Conservation (phyloP, 2,329 filamentous ascomycete genomes). For the Fusarium clavum region DNA sequence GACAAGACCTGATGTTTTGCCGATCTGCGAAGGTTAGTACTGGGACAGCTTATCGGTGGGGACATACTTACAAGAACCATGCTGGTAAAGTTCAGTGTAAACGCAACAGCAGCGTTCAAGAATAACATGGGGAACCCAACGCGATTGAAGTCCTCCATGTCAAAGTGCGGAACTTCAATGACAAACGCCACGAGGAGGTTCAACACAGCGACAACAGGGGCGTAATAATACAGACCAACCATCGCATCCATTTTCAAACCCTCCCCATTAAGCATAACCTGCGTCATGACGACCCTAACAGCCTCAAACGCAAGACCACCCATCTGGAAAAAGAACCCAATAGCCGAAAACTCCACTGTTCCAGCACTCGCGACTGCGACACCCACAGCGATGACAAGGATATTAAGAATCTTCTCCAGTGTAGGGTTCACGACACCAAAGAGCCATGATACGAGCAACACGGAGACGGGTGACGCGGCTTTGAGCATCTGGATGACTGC, state of each 20-base stretch:
- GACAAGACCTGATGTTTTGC: slow-evolving; percentile 16
- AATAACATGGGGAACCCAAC: not conserved
- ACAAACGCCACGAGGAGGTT: slow-evolving; percentile 3
- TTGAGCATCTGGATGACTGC: slow-evolving; percentile 27
- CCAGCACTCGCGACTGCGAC: slow-evolving; percentile 12
- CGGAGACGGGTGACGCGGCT: slow-evolving; percentile 6
- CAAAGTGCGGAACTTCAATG: slow-evolving; percentile 13
- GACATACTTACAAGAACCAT: slow-evolving; percentile 12
- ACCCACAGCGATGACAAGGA: slow-evolving; percentile 1
- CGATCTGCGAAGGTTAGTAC: slow-evolving; percentile 1
- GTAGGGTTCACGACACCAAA: slow-evolving; percentile 13
- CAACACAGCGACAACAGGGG: slow-evolving; percentile 13
- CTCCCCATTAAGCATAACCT: slow-evolving; percentile 32
- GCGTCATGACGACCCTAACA: slow-evolving; percentile 27
- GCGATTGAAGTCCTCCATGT: not conserved
- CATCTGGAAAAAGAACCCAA: slow-evolving; percentile 10
- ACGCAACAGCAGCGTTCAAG: slow-evolving; percentile 21
- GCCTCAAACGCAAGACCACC: slow-evolving; percentile 22
- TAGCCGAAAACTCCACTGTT: slow-evolving; percentile 6
- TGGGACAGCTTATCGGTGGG: rapidly evolving
- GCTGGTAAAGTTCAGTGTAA: slow-evolving; percentile 8
- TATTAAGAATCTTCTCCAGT: not conserved
- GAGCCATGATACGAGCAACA: slow-evolving; percentile 10
- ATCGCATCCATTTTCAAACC: slow-evolving; percentile 32
- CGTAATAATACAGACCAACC: slow-evolving; percentile 33